Conservation (phyloP, 2,329 filamentous ascomycete species). For the Tympanopsis confertula region DNA sequence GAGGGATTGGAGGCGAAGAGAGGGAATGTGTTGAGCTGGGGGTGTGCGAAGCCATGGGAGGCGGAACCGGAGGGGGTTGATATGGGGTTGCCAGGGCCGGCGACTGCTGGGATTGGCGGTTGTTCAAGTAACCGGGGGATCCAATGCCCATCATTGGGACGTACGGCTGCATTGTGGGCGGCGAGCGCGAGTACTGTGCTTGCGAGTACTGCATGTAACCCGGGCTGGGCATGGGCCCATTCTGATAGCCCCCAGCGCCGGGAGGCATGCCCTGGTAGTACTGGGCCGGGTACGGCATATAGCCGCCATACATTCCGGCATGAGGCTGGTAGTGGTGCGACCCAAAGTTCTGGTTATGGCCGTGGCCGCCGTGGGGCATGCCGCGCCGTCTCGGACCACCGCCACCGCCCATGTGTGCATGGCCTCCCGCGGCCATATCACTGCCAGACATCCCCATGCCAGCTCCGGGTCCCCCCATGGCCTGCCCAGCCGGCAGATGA, state of each 20-base stretch:
- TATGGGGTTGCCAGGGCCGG: constrained; percentile 44
- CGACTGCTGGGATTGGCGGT: constrained; percentile 35
- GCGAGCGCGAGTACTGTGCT: constrained; percentile 31
- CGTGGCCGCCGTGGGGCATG: background rate
- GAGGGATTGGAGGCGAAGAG: constrained; percentile 5
- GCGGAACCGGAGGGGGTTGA: constrained; percentile 34
- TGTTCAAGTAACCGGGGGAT: constrained; percentile 29
- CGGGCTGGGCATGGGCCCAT: constrained; percentile 28
- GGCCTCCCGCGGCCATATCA: background rate
- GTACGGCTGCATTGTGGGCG: constrained; percentile 41
- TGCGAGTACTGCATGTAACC: constrained; percentile 34
- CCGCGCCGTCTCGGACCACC: background rate
- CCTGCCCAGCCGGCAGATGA: constrained; percentile 69
- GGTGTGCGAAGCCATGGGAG: constrained; percentile 32
- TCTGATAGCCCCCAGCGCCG: constrained; percentile 21
- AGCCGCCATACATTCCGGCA: constrained; percentile 36
- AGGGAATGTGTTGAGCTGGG: constrained; percentile 41
- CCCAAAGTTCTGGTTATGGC: constrained; percentile 14
- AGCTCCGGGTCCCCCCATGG: constrained; percentile 25
- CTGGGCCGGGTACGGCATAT: constrained; percentile 43
- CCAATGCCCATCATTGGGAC: constrained; percentile 36
- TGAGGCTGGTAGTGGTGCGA: constrained; percentile 40
- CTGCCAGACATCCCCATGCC: constrained; percentile 13
- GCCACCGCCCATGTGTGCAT: background rate
- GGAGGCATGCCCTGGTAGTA: constrained; percentile 26